Evolutionary conservation across 768 basidiomycete species (phyloP), one percentile per base, ranked within the genome.

Genomic region (Tulasnella sp.): DNA sequence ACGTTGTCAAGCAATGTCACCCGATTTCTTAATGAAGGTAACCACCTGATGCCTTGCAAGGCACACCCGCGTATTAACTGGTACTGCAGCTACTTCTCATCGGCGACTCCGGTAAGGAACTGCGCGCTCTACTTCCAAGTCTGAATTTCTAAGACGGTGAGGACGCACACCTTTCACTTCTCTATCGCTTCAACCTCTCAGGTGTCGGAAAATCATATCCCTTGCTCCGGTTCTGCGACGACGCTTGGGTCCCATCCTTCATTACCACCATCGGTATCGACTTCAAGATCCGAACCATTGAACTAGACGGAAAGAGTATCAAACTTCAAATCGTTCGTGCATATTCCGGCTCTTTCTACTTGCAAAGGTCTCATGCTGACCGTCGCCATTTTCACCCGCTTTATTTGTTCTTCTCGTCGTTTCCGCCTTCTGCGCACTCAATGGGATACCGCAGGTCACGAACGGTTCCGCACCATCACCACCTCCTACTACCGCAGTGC

Each of bases 401-500:
- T 62, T 36, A 6, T 42, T 14, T 18, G 0, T 56, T 52, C 78
- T 24, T 38, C 46, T 12, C 9, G 46, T 44, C 40, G 39, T 27
- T 38, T 62, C 36, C 48, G 36, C 42, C 46, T n/a, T 40, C 40
- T n/a, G 27, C 12, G 24, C 14, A 39, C 75, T 77, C 83, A 99
- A 97, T 99, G 97, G 97, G 97, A 99, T 85, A 99, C 97, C 80
- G 97, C 97, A 78, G 98, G 98, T 42, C 97, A 99, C 88, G 98
- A 99, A 87, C 93, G 97, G 38, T 98, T 98, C 88, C 89, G 97
- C 84, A 98, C 98, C 27, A 99, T 99, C 85, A 99, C 98, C 71
- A 97, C 97, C 31, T 96, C 98, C 16, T 99, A 99, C 87, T 99
- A 99, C 89, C 94, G 98, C 81, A 97, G 97, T 48, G 98, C 98